Evolutionary conservation across 2,329 filamentous ascomycete genomes (phyloP).

Genomic region (Cephalotrichum gorgonifer): DNA sequence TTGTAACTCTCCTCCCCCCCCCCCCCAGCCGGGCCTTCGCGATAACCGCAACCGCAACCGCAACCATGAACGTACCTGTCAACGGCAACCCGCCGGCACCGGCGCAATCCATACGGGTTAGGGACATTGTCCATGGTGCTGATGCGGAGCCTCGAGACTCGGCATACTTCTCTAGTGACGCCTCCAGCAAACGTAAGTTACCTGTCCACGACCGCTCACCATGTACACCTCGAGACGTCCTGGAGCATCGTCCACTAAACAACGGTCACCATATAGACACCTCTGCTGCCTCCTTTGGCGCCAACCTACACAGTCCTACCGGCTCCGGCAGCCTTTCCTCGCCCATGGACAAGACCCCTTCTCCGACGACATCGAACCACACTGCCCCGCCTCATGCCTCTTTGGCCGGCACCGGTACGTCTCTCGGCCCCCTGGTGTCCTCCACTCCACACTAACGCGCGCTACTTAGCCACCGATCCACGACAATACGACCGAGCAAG

Average conservation of each 20-base stretch:
- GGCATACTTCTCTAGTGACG: conserved; percentile 13
- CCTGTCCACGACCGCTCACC: too few species aligned
- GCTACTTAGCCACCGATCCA: conserved; percentile 16
- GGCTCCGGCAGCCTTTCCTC: conserved; percentile 38
- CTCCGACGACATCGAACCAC: conserved; percentile 37
- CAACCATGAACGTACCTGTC: not conserved
- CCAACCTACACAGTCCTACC: conserved; percentile 27
- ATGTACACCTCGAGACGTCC: not conserved
- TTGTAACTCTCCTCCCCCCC: not conserved
- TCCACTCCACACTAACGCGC: conserved; percentile 35
- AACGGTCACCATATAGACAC: conserved; percentile 23
- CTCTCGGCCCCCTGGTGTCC: conserved; percentile 55
- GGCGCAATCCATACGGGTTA: conserved; percentile 29
- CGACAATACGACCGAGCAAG: conserved; percentile 27
- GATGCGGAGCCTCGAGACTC: conserved; percentile 16
- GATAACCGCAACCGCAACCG: not conserved
- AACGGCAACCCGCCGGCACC: not conserved
- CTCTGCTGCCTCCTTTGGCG: conserved; percentile 31
- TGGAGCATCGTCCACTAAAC: not conserved
- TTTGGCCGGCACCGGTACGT: conserved; percentile 50
- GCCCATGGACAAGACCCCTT: conserved; percentile 49
- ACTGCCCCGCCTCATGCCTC: conserved; percentile 43
- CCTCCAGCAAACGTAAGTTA: conserved; percentile 13
- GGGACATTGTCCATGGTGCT: conserved; percentile 41
- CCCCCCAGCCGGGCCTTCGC: not conserved